A percentile compares a stretch with the other conserved stretches of the same genome.
These are phyloP conservation scores for Phytophthora ramorum DNA, from an alignment of 352 stramenopile genomes.

Conservation along the genomic window DNA sequence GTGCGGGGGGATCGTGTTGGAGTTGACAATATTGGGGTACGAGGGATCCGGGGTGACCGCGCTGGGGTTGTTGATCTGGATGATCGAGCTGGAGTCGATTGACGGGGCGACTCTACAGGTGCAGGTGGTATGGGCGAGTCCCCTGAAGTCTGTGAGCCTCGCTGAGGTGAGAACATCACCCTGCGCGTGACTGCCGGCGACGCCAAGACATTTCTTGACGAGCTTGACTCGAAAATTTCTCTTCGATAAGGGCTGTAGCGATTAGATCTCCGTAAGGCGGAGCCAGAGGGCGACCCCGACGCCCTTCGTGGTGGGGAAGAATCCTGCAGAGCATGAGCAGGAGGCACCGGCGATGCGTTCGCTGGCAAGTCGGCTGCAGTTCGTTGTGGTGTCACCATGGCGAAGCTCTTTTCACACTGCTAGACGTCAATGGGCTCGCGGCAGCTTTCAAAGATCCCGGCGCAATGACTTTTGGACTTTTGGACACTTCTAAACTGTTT, in stretches of 20 bases:
- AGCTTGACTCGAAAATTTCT: not conserved
- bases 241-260: not conserved
- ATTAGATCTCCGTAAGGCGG: not conserved
- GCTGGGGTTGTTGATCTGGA: not conserved
- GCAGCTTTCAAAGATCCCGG: not conserved
- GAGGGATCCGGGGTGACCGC: not conserved
- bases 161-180: slow-evolving; percentile 1
- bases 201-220: not conserved
- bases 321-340: not conserved
- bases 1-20: not conserved
- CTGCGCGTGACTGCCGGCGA: not conserved
- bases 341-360: not conserved
- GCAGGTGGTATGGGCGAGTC: not conserved
- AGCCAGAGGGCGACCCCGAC: not conserved
- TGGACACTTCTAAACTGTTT: not conserved
- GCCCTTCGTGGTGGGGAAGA: not conserved
- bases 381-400: not conserved
- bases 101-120: not conserved
- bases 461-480: not conserved
- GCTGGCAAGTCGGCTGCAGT: not conserved
- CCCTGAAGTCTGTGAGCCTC: not conserved
- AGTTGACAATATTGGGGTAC: slow-evolving; percentile 2
- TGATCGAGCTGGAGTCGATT: not conserved
- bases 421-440: not conserved
- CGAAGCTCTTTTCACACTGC: slow-evolving; percentile 1